These are phyloP conservation scores for Ophiostoma perfectum DNA, from an alignment of 2,329 filamentous ascomycete species.

Conservation along the genomic window DNA sequence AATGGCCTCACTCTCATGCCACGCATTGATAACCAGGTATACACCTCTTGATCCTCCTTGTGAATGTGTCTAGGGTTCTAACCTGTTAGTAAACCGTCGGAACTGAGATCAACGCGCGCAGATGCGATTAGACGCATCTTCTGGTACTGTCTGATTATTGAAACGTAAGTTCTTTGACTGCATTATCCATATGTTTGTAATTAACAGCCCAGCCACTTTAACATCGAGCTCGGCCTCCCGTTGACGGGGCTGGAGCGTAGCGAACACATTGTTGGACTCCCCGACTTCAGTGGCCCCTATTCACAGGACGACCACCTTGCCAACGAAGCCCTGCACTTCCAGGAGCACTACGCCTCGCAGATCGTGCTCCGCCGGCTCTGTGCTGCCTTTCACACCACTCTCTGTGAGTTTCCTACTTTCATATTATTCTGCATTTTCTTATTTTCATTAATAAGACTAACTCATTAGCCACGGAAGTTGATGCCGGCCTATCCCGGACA, in stretches of 20 bases:
- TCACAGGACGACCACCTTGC: slow-evolving; percentile 44
- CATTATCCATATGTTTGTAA: neutral
- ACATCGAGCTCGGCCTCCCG: slow-evolving; percentile 55
- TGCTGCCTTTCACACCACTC: slow-evolving; percentile 46
- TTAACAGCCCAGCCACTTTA: slow-evolving; percentile 33
- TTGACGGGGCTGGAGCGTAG: slow-evolving; percentile 49
- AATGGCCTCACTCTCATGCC: slow-evolving; percentile 52
- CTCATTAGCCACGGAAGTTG: neutral
- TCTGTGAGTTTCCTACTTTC: slow-evolving; percentile 29
- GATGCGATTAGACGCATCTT: slow-evolving; percentile 51
- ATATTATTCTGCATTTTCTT: neutral
- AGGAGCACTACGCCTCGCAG: slow-evolving; percentile 56
- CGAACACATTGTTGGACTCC: slow-evolving; percentile 50
- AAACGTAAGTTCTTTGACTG: slow-evolving; percentile 39
- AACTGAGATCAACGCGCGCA: slow-evolving; percentile 43
- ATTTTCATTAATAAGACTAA: neutral
- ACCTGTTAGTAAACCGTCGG: slow-evolving; percentile 36
- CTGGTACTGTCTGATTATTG: slow-evolving; percentile 54
- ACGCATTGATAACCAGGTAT: slow-evolving; percentile 51
- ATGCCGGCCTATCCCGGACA: neutral
- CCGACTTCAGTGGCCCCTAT: slow-evolving; percentile 46
- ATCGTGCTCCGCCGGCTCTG: slow-evolving; percentile 52
- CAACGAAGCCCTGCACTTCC: slow-evolving; percentile 49
- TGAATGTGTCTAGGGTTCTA: neutral
- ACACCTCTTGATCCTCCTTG: neutral